Evolutionary conservation across 495 filamentous ascomycete species (phyloP).

Genomic region (Aspergillus panamensis): DNA sequence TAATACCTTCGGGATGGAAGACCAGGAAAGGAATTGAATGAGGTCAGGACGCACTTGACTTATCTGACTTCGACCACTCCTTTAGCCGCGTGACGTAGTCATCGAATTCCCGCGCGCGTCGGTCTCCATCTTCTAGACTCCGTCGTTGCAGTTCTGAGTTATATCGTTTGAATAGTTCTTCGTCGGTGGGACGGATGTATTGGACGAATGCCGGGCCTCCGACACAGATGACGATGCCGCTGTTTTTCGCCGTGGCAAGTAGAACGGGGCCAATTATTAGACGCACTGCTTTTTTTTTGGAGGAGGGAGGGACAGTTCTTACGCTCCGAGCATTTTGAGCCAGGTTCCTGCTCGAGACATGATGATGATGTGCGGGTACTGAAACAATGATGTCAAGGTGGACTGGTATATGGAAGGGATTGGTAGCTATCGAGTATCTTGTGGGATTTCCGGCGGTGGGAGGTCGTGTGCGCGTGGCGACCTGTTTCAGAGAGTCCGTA

Average conservation of each 20-base stretch:
- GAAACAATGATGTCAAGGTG: slow-evolving; percentile 31
- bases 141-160: slow-evolving; percentile 89
- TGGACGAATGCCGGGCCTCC: slow-evolving; percentile 83
- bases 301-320: slow-evolving; percentile 20
- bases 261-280: too few species aligned
- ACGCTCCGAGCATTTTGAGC: slow-evolving; percentile 55
- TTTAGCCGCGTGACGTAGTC: slow-evolving; percentile 80
- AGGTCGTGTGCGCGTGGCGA: not conserved
- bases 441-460: not conserved
- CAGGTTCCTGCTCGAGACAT: slow-evolving; percentile 53
- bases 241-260: slow-evolving; percentile 28
- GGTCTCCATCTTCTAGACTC: slow-evolving; percentile 68
- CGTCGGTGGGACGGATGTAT: slow-evolving; percentile 79
- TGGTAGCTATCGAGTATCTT: too few species aligned
- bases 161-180: slow-evolving; percentile 88
- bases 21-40: not conserved
- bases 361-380: slow-evolving; percentile 12
- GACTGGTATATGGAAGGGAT: not conserved
- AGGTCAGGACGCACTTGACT: slow-evolving; percentile 59
- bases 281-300: too few species aligned
- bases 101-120: slow-evolving; percentile 78
- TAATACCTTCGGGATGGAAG: not conserved
- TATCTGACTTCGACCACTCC: slow-evolving; percentile 85
- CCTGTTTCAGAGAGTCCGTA: not conserved
- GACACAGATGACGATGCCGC: slow-evolving; percentile 63